Conservation (phyloP, 148 eudicot genomes). For the Vaccinium corymbosum region DNA sequence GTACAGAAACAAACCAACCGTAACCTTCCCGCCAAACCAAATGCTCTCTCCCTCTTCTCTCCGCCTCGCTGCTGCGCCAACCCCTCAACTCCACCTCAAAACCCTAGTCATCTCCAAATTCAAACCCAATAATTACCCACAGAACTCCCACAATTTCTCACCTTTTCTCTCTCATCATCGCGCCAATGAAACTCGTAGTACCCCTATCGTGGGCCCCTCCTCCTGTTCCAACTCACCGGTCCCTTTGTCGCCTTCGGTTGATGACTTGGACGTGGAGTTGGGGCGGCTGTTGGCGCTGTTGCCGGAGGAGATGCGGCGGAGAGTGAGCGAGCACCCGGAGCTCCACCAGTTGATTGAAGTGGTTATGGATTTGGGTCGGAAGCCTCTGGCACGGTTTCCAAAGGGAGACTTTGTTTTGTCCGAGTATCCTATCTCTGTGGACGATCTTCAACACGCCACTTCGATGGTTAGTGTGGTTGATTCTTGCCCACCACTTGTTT, state of each 20-base stretch:
- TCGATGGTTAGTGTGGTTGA: slow-evolving; percentile 48
- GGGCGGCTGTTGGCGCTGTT: slow-evolving; percentile 58
- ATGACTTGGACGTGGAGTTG: slow-evolving; percentile 52
- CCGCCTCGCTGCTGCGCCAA: slow-evolving; percentile 19
- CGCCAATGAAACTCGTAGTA: not conserved
- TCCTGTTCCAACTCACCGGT: slow-evolving; percentile 23
- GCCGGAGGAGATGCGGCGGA: slow-evolving; percentile 70
- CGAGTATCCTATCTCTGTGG: slow-evolving; percentile 54
- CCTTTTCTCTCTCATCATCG: not conserved
- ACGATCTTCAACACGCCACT: slow-evolving; percentile 60
- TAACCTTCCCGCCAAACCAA: slow-evolving; percentile 54
- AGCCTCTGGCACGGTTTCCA: slow-evolving; percentile 78
- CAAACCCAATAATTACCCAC: not conserved
- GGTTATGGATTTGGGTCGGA: slow-evolving; percentile 88
- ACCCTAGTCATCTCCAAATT: slow-evolving; percentile 10
- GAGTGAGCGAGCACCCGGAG: slow-evolving; percentile 54
- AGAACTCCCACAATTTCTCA: not conserved
- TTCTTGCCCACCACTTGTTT: slow-evolving; percentile 21
- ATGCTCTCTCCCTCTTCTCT: slow-evolving; percentile 19
- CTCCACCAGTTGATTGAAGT: slow-evolving; percentile 65
- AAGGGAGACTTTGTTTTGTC: slow-evolving; percentile 77
- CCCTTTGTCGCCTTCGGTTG: slow-evolving; percentile 20
- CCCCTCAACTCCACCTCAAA: slow-evolving; percentile 16
- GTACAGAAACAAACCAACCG: not conserved
- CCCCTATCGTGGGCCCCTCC: slow-evolving; percentile 10